phyloP scores from a whole-genome alignment of 176 grass and related monocot species.

The Aechmea fasciata region DNA sequence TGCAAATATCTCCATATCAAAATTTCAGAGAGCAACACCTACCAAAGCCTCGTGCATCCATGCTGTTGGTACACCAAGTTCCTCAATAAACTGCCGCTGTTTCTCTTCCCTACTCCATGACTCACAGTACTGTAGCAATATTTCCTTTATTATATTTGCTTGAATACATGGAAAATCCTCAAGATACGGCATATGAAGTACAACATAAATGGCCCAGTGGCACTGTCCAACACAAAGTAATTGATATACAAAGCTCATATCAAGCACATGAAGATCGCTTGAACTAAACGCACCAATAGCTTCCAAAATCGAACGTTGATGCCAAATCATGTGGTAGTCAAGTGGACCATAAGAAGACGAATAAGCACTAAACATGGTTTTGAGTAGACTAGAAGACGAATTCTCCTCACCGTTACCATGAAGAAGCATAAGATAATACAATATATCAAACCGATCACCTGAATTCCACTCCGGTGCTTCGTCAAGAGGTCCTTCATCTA shows the following conservation, averaged over 20 bases:
- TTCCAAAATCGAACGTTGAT: conserved; percentile 76
- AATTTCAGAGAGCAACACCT: conserved; percentile 25
- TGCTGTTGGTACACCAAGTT: conserved; percentile 76
- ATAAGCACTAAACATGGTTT: conserved; percentile 89
- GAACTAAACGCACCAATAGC: conserved; percentile 69
- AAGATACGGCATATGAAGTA: conserved; percentile 66
- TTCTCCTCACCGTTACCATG: conserved; percentile 55
- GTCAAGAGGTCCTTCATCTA: conserved; percentile 84
- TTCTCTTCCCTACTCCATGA: conserved; percentile 60
- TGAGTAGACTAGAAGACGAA: conserved; percentile 48
- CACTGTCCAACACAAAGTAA: conserved; percentile 68
- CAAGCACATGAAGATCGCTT: conserved; percentile 65
- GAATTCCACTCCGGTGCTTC: conserved; percentile 44
- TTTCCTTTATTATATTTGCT: conserved; percentile 69
- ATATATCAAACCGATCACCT: conserved; percentile 68
- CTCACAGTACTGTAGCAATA: conserved; percentile 72
- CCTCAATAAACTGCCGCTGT: conserved; percentile 70
- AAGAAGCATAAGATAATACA: conserved; percentile 95
- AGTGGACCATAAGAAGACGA: conserved; percentile 74
- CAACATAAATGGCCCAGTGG: conserved; percentile 92
- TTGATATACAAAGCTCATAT: conserved; percentile 89
- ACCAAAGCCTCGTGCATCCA: conserved; percentile 93
- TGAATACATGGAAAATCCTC: conserved; percentile 61
- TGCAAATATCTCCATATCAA: background rate
- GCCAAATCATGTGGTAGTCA: conserved; percentile 98